A percentile compares a stretch with the other conserved stretches of the same genome.
phyloP scores from a whole-genome alignment of 768 basidiomycete species.

The Mrakia gelida region DNA sequence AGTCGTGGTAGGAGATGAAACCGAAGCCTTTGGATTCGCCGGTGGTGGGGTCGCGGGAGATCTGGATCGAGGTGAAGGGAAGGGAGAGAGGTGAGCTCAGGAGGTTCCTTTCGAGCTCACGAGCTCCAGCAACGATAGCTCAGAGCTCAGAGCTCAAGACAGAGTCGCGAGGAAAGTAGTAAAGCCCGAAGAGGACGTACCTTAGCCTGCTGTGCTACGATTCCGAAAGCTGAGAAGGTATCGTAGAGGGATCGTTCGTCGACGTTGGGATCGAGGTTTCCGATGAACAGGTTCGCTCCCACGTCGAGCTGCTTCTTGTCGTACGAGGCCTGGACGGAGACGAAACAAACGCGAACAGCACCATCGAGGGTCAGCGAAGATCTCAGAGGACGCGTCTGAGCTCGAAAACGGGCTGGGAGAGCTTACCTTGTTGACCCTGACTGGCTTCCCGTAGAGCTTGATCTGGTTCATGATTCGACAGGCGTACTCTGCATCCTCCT shows the following conservation, averaged over 20 bases:
- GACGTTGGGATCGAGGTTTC: conserved; percentile 89
- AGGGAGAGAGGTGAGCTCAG: background rate
- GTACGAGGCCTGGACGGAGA: conserved; percentile 70
- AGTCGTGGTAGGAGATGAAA: conserved; percentile 95
- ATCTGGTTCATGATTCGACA: conserved; percentile 99
- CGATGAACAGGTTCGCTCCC: conserved; percentile 94
- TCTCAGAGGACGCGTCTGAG: too few species aligned
- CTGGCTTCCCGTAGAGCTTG: conserved; percentile 97
- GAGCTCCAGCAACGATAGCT: too few species aligned
- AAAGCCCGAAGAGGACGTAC: too few species aligned
- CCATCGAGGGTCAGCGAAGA: background rate
- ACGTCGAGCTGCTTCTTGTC: conserved; percentile 98
- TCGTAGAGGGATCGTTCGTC: conserved; percentile 90
- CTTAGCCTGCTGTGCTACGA: conserved; percentile 43
- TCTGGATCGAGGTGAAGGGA: conserved; percentile 53
- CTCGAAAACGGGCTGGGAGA: background rate
- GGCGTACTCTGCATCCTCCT: conserved; percentile 98
- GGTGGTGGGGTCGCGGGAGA: conserved; percentile 78
- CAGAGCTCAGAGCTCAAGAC: too few species aligned
- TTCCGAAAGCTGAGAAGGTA: conserved; percentile 81
- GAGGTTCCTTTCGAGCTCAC: conserved; percentile 19
- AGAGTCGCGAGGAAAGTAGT: too few species aligned
- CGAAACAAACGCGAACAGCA: background rate
- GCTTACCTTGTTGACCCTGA: conserved; percentile 94
- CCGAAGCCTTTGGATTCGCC: conserved; percentile 95